Base-by-base conservation (phyloP, 2,329 filamentous ascomycete species). In the Colletotrichum sp. region DNA sequence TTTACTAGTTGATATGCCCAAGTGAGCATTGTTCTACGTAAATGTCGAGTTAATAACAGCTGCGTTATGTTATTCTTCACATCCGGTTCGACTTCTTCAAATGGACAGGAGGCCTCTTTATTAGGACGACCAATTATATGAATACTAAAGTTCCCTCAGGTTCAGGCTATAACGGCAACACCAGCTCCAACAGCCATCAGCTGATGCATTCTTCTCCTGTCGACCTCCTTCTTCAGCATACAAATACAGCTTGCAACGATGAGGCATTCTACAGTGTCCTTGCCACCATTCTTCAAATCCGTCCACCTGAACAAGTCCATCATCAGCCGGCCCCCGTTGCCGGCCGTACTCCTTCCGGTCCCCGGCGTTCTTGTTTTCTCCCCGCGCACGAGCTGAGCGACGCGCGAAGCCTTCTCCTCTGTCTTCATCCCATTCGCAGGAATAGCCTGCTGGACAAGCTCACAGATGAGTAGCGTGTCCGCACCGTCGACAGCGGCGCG, bases 221-320 rank as follows among this genome's bases (percentile, higher is more conserved):
- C 92, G 66, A 92, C 84, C 86, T 93, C 92, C 82, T 90, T 91
- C 88, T 93, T 93, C 78, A 93, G 81, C 91, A 94, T 92, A 18
- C 89, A 82, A 72, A 93, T 78, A 74, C 89, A 91, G 18, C 89
- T 92, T 59, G 88, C 87, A 21, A 93, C 86, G 12, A 90, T 85
- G 24, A 93, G 77, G n/a, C 87, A 84, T 79, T 90, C 86, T 16
- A 84, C 84, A 75, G 89, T 81, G 79, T 90, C 82, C 64, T 79
- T 79, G 5, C 70, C 78, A 60, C 84, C 82, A 8, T 80, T 82
- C 79, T 85, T 86, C 5, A 71, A 44, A 9, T 81, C 84, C 28
- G 72, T 75, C 83, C 85, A 86, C 71, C 81, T 81, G 4, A 80
- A 64, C 77, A 88, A 77, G 75, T 89, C 88, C 72, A 89, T 77